These are phyloP conservation scores for Cicer judaicum DNA, from an alignment of 306 rosid species.

Conservation along the genomic window DNA sequence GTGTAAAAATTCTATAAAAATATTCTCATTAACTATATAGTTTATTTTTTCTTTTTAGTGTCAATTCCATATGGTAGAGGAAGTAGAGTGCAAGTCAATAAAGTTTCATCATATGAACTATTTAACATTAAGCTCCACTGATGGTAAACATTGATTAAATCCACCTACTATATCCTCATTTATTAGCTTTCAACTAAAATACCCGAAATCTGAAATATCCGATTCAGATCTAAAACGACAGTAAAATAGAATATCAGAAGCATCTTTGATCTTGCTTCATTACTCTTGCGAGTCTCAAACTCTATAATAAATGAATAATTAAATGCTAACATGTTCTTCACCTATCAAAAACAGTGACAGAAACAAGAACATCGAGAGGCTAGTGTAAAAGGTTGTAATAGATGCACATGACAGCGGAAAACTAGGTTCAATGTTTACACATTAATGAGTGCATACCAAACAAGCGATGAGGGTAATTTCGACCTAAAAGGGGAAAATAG, in stretches of 20 bases:
- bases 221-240: slow-evolving; percentile 19
- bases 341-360: slow-evolving; percentile 38
- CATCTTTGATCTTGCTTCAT: slow-evolving; percentile 38
- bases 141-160: slow-evolving; percentile 31
- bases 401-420: slow-evolving; percentile 12
- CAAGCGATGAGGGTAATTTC: slow-evolving; percentile 25
- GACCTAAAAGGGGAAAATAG: neutral
- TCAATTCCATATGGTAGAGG: too few relatives aligned
- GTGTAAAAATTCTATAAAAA: too few relatives aligned
- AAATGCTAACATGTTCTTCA: slow-evolving; percentile 45
- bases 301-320: slow-evolving; percentile 36
- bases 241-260: slow-evolving; percentile 37
- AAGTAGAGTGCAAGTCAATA: neutral
- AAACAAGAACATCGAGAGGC: neutral
- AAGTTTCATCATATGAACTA: slow-evolving; percentile 8
- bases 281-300: neutral
- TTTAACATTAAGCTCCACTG: slow-evolving; percentile 1
- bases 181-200: slow-evolving; percentile 38
- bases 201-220: neutral
- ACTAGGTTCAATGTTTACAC: slow-evolving; percentile 4
- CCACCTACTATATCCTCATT: slow-evolving; percentile 25
- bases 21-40: too few relatives aligned
- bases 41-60: too few relatives aligned
- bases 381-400: slow-evolving; percentile 19
- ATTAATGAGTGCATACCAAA: slow-evolving; percentile 12